Percentiles rank a stretch among this genome's conserved stretches.
Evolutionary conservation across 2,329 filamentous ascomycete genomes (phyloP).

Genomic region (Colletotrichum gigasporum): DNA sequence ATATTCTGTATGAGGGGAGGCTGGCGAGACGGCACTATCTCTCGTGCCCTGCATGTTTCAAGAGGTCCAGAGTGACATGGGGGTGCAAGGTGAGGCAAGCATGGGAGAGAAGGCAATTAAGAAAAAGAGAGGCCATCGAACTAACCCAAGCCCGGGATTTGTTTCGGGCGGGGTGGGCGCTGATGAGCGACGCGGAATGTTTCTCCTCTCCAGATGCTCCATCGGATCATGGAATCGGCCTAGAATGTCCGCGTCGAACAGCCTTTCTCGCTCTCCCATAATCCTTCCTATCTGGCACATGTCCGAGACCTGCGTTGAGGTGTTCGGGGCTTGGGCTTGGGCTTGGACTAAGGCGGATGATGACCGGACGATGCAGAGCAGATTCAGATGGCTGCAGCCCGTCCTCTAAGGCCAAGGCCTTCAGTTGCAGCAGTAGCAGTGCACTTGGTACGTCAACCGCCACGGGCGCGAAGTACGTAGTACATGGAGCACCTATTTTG

Average conservation of each 20-base stretch:
- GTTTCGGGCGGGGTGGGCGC: slow-evolving; percentile 25
- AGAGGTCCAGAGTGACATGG: slow-evolving; percentile 14
- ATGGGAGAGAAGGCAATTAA: not conserved
- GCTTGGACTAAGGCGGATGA: slow-evolving; percentile 15
- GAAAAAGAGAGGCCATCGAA: slow-evolving; percentile 2
- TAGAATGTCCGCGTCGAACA: slow-evolving; percentile 1
- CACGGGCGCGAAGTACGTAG: too few relatives aligned
- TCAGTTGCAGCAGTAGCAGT: too few relatives aligned
- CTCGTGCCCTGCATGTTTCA: slow-evolving; percentile 27
- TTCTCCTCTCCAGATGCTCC: not conserved
- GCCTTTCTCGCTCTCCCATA: not conserved
- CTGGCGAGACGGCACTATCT: slow-evolving; percentile 7
- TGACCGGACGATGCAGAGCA: slow-evolving; percentile 1
- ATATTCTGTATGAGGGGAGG: not conserved
- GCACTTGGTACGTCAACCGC: too few relatives aligned
- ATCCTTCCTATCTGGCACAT: not conserved
- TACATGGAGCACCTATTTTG: not conserved
- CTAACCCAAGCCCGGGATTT: not conserved
- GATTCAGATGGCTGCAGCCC: too few relatives aligned
- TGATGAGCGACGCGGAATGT: slow-evolving; percentile 12
- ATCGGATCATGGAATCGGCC: slow-evolving; percentile 6
- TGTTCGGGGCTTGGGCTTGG: slow-evolving; percentile 19
- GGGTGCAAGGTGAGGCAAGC: not conserved
- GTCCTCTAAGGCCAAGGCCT: too few relatives aligned
- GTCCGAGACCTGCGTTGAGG: slow-evolving; percentile 18